A percentile compares a stretch with the other conserved stretches of the same genome.
These are phyloP conservation scores for Mesembryanthemum crystallinum DNA, from an alignment of 148 eudicot genomes.

Conservation along the genomic window DNA sequence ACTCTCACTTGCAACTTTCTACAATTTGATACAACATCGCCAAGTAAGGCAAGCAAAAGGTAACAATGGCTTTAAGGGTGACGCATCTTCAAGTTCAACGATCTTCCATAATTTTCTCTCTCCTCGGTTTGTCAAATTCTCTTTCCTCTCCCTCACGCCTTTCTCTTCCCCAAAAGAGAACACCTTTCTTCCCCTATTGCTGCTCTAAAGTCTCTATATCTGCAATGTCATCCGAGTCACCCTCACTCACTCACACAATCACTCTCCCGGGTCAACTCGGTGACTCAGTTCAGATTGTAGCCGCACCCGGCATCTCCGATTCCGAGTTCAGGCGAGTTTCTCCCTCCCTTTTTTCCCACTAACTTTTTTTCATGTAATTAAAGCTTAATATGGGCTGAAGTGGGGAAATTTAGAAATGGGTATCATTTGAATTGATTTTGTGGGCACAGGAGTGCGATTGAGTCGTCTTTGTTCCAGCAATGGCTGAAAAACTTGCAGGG, in stretches of 20 bases:
- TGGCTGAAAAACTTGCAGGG: constrained; percentile 85
- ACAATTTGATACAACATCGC: no score
- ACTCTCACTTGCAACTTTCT: no score
- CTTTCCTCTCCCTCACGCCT: background rate
- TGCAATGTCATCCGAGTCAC: constrained; percentile 46
- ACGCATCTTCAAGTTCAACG: background rate
- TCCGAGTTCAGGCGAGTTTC: constrained; percentile 66
- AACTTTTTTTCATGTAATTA: no score
- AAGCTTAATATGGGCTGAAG: background rate
- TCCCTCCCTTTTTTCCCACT: background rate
- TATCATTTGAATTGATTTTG: background rate
- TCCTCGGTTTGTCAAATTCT: background rate
- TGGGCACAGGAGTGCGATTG: constrained; percentile 68
- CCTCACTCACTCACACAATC: constrained; percentile 55
- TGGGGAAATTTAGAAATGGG: constrained; percentile 8
- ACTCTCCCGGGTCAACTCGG: constrained; percentile 48
- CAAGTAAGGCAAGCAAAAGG: background rate
- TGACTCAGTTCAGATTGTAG: constrained; percentile 51
- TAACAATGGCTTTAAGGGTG: constrained; percentile 24
- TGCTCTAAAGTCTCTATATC: background rate
- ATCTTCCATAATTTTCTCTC: background rate
- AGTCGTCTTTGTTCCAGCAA: constrained; percentile 73
- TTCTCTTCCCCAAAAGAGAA: background rate
- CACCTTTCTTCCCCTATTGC: constrained; percentile 17
- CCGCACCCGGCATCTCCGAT: constrained; percentile 73